Evolutionary conservation across 805 yeast species (phyloP).

Genomic region (Starmerella bombi): DNA sequence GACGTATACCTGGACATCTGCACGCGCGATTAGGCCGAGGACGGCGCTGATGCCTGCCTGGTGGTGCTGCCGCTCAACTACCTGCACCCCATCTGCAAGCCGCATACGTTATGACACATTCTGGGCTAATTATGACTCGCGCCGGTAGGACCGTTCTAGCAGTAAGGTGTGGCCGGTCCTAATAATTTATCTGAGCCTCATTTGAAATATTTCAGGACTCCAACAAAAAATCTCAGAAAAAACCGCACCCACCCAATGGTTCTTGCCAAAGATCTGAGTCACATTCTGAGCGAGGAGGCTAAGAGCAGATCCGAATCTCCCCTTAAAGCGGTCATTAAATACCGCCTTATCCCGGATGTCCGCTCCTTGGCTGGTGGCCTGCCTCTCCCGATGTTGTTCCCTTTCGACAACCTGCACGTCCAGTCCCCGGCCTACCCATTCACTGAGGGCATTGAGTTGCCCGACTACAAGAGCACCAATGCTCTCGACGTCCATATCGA

Average conservation of each 20-base stretch:
- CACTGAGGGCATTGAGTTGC: slow-evolving; percentile 44
- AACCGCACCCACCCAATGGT: slow-evolving; percentile 22
- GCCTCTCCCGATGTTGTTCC: slow-evolving; percentile 83
- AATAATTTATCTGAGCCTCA: too few species aligned
- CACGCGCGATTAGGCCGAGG: background rate
- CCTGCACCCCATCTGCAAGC: slow-evolving; percentile 1
- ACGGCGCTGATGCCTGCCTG: background rate
- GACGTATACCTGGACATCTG: slow-evolving; percentile 2
- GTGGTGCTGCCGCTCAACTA: background rate
- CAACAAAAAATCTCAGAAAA: too few species aligned
- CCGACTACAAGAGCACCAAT: slow-evolving; percentile 18
- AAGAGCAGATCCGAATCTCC: slow-evolving; percentile 63
- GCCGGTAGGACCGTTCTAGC: too few species aligned
- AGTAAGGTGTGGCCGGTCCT: too few species aligned
- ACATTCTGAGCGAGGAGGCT: slow-evolving; percentile 68
- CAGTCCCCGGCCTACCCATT: slow-evolving; percentile 64
- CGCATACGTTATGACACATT: too few species aligned
- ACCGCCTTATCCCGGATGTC: slow-evolving; percentile 58
- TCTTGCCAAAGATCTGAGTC: slow-evolving; percentile 56
- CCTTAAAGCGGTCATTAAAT: slow-evolving; percentile 71
- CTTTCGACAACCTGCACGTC: slow-evolving; percentile 64
- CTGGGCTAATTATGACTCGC: too few species aligned
- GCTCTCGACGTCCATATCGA: slow-evolving; percentile 24
- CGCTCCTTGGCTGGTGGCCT: slow-evolving; percentile 92
- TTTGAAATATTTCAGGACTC: too few species aligned